Base-by-base conservation (phyloP, 306 rosid species). In the Fagus sylvatica region DNA sequence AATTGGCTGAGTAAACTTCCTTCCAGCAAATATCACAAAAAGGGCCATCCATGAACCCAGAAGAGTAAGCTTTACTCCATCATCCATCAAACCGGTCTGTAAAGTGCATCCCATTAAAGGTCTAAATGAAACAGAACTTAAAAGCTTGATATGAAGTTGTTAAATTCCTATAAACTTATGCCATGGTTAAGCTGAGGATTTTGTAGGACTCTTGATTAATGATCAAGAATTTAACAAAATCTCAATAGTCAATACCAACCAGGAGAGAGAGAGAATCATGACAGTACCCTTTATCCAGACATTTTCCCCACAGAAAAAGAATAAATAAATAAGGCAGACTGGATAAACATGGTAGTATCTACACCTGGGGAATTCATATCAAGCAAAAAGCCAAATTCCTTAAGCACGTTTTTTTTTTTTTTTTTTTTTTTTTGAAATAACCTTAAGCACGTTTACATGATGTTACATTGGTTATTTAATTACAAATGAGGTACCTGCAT, bases 1-100 rank as follows among this genome's bases (percentile, higher is more conserved):
- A 68, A 92, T 89, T 53, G 93, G 93, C 82, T 94, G 98, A 69
- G 92, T 89, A 84, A 92, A 94, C 76, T 94, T 92, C 86, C 98
- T 88, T 71, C 96, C 98, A 3, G 93, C 89, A 88, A 94, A 94
- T 84, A 92, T 49, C 73, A 83, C 88, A 74, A 94, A 88, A 80
- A 94, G 83, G 43, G 78, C 85, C 92, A 87, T 85, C 98, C 97
- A 94, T 6, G 85, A 82, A 42, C 91, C 91, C 12, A 94, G 88
- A 22, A 94, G 78, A 39, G 85, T 49, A 75, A 87, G 88, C 83
- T 92, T 90, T 55, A 83, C 83, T 71, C 92, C 97, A 19, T 90
- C 88, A 48, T 89, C 95, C 97, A 94, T 87, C 90, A 90, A 87
- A 74, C 93, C 91, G 53, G 86, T 81, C 97, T 94, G 93, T 81